Conservation (phyloP, 768 basidiomycete genomes). For the Russula ochroleuca region DNA sequence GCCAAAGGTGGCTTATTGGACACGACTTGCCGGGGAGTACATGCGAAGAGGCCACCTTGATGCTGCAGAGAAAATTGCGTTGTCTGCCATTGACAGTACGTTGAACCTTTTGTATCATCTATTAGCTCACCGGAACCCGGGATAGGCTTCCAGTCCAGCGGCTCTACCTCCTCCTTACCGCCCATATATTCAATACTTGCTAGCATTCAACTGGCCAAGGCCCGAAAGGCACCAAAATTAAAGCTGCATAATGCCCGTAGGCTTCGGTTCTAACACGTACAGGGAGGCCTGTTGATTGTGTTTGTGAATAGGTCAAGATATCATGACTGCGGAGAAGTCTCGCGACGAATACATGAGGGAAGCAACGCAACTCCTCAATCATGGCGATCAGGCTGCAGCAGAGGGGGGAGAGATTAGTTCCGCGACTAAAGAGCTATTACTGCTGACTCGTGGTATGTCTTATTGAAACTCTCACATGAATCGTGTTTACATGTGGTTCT, state of each 20-base stretch:
- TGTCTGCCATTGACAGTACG: conserved; percentile 62
- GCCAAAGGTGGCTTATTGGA: conserved; percentile 73
- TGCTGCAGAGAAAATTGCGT: conserved; percentile 72
- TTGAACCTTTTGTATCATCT: conserved; percentile 13
- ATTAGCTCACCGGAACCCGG: conserved; percentile 25
- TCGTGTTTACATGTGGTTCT: conserved; percentile 7
- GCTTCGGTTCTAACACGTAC: conserved; percentile 33
- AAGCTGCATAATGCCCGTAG: conserved; percentile 68
- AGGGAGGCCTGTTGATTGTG: background rate
- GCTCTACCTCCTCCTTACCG: conserved; percentile 49
- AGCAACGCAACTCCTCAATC: conserved; percentile 65
- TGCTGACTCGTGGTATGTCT: conserved; percentile 59
- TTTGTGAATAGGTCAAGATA: conserved; percentile 53
- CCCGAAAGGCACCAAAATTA: conserved; percentile 79
- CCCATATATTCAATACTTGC: conserved; percentile 81
- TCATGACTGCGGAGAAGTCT: conserved; percentile 51
- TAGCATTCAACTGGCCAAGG: conserved; percentile 76
- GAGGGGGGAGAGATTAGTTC: conserved; percentile 58
- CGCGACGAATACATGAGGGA: conserved; percentile 68
- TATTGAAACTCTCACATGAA: background rate
- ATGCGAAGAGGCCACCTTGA: conserved; percentile 74
- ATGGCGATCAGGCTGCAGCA: conserved; percentile 47
- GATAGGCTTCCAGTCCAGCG: conserved; percentile 51
- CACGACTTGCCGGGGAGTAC: conserved; percentile 81
- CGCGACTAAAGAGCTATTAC: conserved; percentile 46